A percentile compares a stretch with the other conserved stretches of the same genome.
These are phyloP conservation scores for Microstegium vimineum DNA, from an alignment of 176 grass and related monocot genomes.

Conservation along the genomic window DNA sequence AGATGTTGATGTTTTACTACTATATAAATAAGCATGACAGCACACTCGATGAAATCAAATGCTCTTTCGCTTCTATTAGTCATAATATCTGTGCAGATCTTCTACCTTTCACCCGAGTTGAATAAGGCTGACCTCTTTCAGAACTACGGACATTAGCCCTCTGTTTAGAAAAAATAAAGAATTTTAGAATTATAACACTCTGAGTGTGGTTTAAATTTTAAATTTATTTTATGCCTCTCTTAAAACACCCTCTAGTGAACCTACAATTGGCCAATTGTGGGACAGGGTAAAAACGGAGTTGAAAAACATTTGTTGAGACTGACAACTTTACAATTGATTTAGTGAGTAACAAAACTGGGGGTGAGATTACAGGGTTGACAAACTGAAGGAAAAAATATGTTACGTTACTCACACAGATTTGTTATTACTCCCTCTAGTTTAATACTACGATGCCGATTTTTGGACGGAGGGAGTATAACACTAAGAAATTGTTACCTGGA, in stretches of 20 bases:
- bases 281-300: too few species aligned
- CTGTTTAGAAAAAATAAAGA: neutral
- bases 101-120: too few species aligned
- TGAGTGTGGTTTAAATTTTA: neutral
- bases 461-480: too few species aligned
- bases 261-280: too few species aligned
- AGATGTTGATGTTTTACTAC: constrained; percentile 19
- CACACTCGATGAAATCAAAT: constrained; percentile 13
- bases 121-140: neutral
- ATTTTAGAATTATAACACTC: neutral
- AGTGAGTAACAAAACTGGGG: too few species aligned
- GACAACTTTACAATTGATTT: too few species aligned
- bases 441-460: too few species aligned
- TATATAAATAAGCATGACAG: constrained; percentile 24
- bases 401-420: neutral
- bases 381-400: too few species aligned
- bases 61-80: constrained; percentile 11
- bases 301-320: too few species aligned
- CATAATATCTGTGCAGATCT: neutral
- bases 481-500: neutral
- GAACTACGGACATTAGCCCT: neutral
- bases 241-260: neutral
- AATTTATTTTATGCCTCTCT: neutral
- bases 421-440: too few species aligned
- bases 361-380: too few species aligned